Evolutionary conservation across 1,139 yeast species (phyloP).

Genomic region (Lodderomyces pseudojiufengensis): DNA sequence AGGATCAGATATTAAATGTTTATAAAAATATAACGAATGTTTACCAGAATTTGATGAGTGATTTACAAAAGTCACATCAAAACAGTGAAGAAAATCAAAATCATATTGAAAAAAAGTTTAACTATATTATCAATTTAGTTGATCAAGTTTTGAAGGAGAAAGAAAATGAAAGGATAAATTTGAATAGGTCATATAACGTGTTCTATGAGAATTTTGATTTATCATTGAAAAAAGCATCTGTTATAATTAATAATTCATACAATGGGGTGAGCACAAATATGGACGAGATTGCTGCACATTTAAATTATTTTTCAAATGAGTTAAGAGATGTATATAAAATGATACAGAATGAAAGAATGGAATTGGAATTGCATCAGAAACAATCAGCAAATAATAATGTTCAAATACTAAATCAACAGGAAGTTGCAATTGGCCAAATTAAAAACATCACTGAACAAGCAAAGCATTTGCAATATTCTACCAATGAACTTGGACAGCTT

Average conservation of each 20-base stretch:
- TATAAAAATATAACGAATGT: constrained; percentile 45
- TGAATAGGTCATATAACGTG: constrained; percentile 12
- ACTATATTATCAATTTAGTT: constrained; percentile 12
- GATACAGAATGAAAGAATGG: constrained; percentile 1
- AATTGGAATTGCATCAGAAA: constrained; percentile 6
- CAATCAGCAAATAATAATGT: constrained; percentile 2
- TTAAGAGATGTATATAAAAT: constrained; percentile 4
- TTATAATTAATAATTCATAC: constrained; percentile 9
- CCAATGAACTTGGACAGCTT: neutral
- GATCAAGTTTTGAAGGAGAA: constrained; percentile 11
- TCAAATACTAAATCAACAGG: constrained; percentile 5
- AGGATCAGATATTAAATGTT: constrained; percentile 44
- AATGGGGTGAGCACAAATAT: constrained; percentile 12
- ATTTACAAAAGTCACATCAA: constrained; percentile 16
- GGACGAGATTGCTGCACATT: constrained; percentile 9
- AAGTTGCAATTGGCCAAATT: neutral
- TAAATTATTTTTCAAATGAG: constrained; percentile 10
- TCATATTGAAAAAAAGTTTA: constrained; percentile 17
- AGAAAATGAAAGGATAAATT: constrained; percentile 7
- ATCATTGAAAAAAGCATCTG: constrained; percentile 13
- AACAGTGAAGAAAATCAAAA: constrained; percentile 13
- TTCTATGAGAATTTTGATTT: constrained; percentile 15
- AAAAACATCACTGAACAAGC: neutral
- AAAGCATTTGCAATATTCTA: neutral
- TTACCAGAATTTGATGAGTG: constrained; percentile 20